Evolutionary conservation across 2,329 filamentous ascomycete genomes (phyloP).

Genomic region (Cytospora piceae): DNA sequence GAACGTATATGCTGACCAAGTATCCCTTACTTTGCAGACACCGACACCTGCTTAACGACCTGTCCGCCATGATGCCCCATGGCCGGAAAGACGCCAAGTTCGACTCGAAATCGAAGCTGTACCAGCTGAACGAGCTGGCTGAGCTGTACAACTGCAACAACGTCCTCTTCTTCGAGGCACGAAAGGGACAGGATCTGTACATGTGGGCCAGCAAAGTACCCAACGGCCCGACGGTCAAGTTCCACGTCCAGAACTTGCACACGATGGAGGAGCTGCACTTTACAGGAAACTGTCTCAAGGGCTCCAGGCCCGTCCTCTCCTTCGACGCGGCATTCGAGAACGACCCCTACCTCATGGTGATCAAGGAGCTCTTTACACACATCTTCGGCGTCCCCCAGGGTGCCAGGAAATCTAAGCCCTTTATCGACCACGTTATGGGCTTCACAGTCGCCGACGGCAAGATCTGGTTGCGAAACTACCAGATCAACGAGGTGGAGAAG

Average conservation of each 20-base stretch:
- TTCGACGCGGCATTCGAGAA: conserved; percentile 88
- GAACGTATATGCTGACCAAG: conserved; percentile 1
- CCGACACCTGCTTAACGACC: conserved; percentile 88
- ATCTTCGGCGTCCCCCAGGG: conserved; percentile 91
- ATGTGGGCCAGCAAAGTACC: conserved; percentile 91
- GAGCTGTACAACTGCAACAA: conserved; percentile 88
- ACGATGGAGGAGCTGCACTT: conserved; percentile 98
- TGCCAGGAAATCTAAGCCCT: conserved; percentile 89
- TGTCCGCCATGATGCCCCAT: conserved; percentile 87
- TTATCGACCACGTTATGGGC: conserved; percentile 92
- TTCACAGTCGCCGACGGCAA: conserved; percentile 91
- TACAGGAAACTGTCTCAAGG: conserved; percentile 94
- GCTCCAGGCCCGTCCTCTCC: conserved; percentile 85
- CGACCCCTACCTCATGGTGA: conserved; percentile 76
- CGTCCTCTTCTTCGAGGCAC: conserved; percentile 90
- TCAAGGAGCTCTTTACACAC: conserved; percentile 89
- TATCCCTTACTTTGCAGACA: conserved; percentile 60
- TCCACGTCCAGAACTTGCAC: conserved; percentile 86
- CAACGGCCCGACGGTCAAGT: conserved; percentile 65
- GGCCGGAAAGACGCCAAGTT: conserved; percentile 94
- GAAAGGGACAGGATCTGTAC: conserved; percentile 94
- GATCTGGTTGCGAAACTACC: conserved; percentile 95
- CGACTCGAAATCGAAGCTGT: conserved; percentile 89
- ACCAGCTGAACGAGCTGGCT: conserved; percentile 75
- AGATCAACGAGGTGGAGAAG: conserved; percentile 83